phyloP scores from a whole-genome alignment of 257 asterid species.

The Mentha longifolia region DNA sequence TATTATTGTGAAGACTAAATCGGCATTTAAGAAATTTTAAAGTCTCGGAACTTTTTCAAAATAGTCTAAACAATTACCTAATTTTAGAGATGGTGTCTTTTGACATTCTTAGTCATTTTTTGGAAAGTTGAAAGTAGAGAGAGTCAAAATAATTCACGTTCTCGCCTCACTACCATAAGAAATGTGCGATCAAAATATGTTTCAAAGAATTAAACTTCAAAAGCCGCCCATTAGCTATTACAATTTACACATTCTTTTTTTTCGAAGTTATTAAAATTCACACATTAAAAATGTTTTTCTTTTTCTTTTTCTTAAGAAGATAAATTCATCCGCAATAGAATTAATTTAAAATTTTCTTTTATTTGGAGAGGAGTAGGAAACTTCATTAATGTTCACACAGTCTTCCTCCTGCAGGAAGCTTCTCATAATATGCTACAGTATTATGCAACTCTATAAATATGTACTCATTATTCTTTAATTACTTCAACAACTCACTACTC shows the following conservation, averaged over 20 bases:
- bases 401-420: constrained; percentile 20
- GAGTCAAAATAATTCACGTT: constrained; percentile 14
- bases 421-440: constrained; percentile 5
- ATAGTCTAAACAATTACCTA: constrained; percentile 2
- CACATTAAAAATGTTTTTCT: constrained; percentile 21
- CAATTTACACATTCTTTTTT: too few species aligned
- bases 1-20: too few species aligned
- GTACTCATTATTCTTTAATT: constrained; percentile 8
- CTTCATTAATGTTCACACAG: neutral
- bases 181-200: too few species aligned
- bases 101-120: too few species aligned
- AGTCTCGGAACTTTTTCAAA: neutral
- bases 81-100: constrained; percentile 24
- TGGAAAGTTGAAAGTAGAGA: too few species aligned
- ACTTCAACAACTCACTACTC: constrained; percentile 20
- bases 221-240: constrained; percentile 21
- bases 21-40: too few species aligned
- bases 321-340: too few species aligned
- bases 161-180: constrained; percentile 7
- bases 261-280: too few species aligned
- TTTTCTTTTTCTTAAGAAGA: neutral
- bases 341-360: too few species aligned
- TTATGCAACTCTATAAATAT: constrained; percentile 23
- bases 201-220: neutral
- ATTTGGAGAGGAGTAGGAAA: constrained; percentile 17